Base-by-base conservation (phyloP, 495 filamentous ascomycete species). In the Penicillium antarcticum region DNA sequence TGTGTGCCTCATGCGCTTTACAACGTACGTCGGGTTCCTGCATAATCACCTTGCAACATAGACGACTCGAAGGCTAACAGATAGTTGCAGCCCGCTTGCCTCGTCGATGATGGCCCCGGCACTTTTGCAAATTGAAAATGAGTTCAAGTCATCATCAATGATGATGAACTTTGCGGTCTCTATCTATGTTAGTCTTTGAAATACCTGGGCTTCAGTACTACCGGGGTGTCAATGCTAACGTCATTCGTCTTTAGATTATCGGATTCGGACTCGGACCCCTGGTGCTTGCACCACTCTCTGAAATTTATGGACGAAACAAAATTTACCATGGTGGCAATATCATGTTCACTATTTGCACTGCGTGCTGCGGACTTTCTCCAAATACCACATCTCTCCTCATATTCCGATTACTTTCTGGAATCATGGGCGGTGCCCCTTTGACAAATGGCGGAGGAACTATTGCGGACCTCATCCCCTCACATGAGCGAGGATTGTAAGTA, bases 351-450 rank as follows among this genome's bases (percentile, higher is more conserved):
- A 59, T 77, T 6, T 85, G 80, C 74, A 81, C 80, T 42, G 80
- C 86, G 14, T 81, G 83, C 3, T 85, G 83, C 52, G 84, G 81
- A 4, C 60, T 86, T 16, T 71, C 83, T 0, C 81, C 82, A 1
- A 80, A 72, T 33, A 67, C 86, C 14, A 50, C 51, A 8, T 51
- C 67, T 8, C 69, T 87, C 9, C 80, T 86, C 14, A 73, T 80
- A 13, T 84, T 86, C 60, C 81, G 84, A 4, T 78, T 87, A 38
- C 58, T 84, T 2, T 66, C 71, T 12, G 83, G 83, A 5, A 61
- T 80, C 16, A 81, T 80, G 41, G 83, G 80, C 23, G 75, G 73
- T 14, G 55, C 62, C 12, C 70, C 70, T 6, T 17, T 61, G 23
- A 53, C 58, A 21, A 45, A 53, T 21, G 72, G 71, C 4, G 67